Evolutionary conservation across 176 grass and related monocot genomes (phyloP).

Genomic region (Oryza longistaminata): DNA sequence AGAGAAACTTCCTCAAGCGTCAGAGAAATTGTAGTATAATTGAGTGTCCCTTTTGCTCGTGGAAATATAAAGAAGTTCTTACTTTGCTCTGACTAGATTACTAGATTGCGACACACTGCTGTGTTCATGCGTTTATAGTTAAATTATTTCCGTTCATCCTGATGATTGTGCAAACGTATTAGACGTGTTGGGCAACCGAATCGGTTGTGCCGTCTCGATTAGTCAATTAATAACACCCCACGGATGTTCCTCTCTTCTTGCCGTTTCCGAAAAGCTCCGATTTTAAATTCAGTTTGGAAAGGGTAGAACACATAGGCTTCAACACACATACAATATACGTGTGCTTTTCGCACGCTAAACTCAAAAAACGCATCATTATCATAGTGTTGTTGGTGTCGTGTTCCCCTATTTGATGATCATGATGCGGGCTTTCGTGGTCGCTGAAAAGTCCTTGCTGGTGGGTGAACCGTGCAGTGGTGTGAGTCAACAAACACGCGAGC

Average conservation of each 20-base stretch:
- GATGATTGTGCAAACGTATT: not conserved
- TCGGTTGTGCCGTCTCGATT: not conserved
- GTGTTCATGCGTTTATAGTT: not conserved
- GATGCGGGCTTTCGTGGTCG: not conserved
- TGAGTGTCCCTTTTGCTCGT: not conserved
- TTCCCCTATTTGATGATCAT: slow-evolving; percentile 1
- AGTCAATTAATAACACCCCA: not conserved
- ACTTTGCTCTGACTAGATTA: slow-evolving; percentile 39
- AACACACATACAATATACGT: not conserved
- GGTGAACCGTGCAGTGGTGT: slow-evolving; percentile 20
- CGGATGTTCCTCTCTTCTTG: slow-evolving; percentile 12
- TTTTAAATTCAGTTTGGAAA: slow-evolving; percentile 12
- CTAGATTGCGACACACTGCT: slow-evolving; percentile 2
- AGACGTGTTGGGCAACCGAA: slow-evolving; percentile 25
- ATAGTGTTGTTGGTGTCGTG: not conserved
- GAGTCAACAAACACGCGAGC: slow-evolving; percentile 45
- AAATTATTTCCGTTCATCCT: not conserved
- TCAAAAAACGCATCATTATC: not conserved
- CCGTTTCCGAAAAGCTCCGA: not conserved
- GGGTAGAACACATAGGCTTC: not conserved
- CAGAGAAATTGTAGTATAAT: slow-evolving; percentile 45
- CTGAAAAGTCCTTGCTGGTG: slow-evolving; percentile 31
- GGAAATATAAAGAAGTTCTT: slow-evolving; percentile 12
- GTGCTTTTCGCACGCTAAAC: not conserved
- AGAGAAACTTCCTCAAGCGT: slow-evolving; percentile 39